Evolutionary conservation across 2,329 filamentous ascomycete genomes (phyloP), one percentile per base, ranked within the genome.

Genomic region (Alternaria solani): DNA sequence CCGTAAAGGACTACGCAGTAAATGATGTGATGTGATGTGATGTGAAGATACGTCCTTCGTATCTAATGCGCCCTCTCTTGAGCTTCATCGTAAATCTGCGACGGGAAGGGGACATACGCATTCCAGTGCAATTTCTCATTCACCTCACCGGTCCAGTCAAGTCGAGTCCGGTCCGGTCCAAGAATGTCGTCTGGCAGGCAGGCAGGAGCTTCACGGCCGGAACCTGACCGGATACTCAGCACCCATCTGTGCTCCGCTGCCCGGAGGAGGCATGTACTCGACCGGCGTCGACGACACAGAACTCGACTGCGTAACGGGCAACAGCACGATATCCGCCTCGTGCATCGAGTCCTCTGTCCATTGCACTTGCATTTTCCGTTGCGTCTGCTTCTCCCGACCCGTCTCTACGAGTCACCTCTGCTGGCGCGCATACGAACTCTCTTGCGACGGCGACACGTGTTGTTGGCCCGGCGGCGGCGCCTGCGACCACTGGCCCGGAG

Each of bases 321-420:
- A 61, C 36, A 78, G 70, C 32, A 75, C 70, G 30, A 77, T 66
- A 30, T 78, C 68, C 14, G 75, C 75, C 61, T 78, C 74, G 28
- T 71, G 64, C 49, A 74, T 73, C 11, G 73, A 68, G 26, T 71
- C 71, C 20, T 23, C 20, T 8, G 72, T 73, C 74, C 74, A 78
- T 60, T 77, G 70, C 12, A 78, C 75, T 53, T 75, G 70, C 74
- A 78, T 75, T 60, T 72, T 77, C 47, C 74, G 70, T 62, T 69
- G 53, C 54, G 34, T 38, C 14, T 38, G 34, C 34, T 70, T 69
- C 51, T 75, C 74, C 64, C 64, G 67, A 49, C 72, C 74, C 73
- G 68, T 67, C 66, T 71, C 70, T 60, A 67, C 62, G 57, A 71
- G 75, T 78, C 75, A 76, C 65, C 68, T 67, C 28, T 70, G 69